phyloP scores from a whole-genome alignment of 2,329 filamentous ascomycete genomes.

The Geosmithia putterillii region DNA sequence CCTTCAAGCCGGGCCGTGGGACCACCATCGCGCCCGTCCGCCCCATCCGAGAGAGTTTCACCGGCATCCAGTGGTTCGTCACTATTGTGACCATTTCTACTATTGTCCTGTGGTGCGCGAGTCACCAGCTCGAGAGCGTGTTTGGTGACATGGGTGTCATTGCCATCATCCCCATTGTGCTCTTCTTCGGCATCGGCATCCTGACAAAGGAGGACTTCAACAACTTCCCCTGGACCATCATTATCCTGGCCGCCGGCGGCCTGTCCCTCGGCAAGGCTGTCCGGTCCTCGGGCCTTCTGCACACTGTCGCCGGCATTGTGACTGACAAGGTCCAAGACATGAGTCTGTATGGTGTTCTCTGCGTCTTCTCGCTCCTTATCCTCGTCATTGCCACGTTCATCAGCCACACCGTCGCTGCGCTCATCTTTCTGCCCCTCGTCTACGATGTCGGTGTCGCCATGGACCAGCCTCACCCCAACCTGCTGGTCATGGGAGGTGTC shows the following conservation, averaged over 20 bases:
- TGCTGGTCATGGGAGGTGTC: slow-evolving; percentile 89
- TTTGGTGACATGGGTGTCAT: slow-evolving; percentile 99
- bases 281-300: slow-evolving; percentile 80
- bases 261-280: slow-evolving; percentile 89
- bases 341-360: slow-evolving; percentile 72
- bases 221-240: slow-evolving; percentile 99
- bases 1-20: slow-evolving; percentile 74
- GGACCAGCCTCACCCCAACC: slow-evolving; percentile 82
- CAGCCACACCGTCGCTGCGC: slow-evolving; percentile 87
- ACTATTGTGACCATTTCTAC: slow-evolving; percentile 70
- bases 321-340: slow-evolving; percentile 62
- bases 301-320: slow-evolving; percentile 73
- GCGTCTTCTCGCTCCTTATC: slow-evolving; percentile 76
- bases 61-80: slow-evolving; percentile 87
- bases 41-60: slow-evolving; percentile 78
- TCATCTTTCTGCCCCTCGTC: slow-evolving; percentile 89
- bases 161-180: slow-evolving; percentile 85
- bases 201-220: slow-evolving; percentile 99
- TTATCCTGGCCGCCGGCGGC: slow-evolving; percentile 91
- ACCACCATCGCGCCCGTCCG: slow-evolving; percentile 88
- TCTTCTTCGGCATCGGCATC: slow-evolving; percentile 95
- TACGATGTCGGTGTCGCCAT: slow-evolving; percentile 74
- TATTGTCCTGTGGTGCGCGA: slow-evolving; percentile 85
- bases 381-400: slow-evolving; percentile 95
- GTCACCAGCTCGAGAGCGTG: slow-evolving; percentile 71